phyloP scores from a whole-genome alignment of 306 rosid species.

The Vigna nakashimae region DNA sequence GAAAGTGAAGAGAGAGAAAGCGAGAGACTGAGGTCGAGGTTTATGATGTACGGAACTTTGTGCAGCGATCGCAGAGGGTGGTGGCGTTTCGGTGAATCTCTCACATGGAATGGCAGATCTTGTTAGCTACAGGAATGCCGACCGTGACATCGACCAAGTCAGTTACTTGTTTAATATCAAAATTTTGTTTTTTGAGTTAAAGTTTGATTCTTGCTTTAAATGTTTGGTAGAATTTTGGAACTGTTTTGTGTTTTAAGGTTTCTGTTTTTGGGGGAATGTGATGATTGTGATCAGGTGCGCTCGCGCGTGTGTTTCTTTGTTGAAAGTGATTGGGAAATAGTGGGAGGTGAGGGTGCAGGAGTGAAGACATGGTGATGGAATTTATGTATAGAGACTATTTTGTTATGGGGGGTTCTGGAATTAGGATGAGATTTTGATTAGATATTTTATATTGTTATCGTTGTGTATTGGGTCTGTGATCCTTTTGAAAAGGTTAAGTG shows the following conservation, averaged over 20 bases:
- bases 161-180: background rate
- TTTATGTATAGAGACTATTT: constrained; percentile 18
- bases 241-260: background rate
- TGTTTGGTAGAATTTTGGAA: constrained; percentile 30
- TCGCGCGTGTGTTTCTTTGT: constrained; percentile 23
- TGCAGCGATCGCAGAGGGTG: constrained; percentile 88
- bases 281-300: constrained; percentile 40
- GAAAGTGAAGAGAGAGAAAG: constrained; percentile 42
- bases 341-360: constrained; percentile 15
- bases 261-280: background rate
- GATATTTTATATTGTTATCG: constrained; percentile 10
- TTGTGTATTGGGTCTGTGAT: constrained; percentile 26
- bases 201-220: constrained; percentile 32
- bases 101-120: constrained; percentile 99
- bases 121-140: constrained; percentile 89
- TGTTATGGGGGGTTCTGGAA: constrained; percentile 12
- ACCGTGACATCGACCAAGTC: constrained; percentile 96
- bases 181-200: constrained; percentile 25
- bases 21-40: constrained; percentile 49
- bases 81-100: constrained; percentile 86
- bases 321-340: constrained; percentile 35
- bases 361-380: constrained; percentile 26
- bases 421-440: constrained; percentile 37
- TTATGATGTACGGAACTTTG: constrained; percentile 95
- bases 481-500: constrained; percentile 31